Evolutionary conservation across 2,329 filamentous ascomycete genomes (phyloP).

Genomic region (Thelonectria olida): DNA sequence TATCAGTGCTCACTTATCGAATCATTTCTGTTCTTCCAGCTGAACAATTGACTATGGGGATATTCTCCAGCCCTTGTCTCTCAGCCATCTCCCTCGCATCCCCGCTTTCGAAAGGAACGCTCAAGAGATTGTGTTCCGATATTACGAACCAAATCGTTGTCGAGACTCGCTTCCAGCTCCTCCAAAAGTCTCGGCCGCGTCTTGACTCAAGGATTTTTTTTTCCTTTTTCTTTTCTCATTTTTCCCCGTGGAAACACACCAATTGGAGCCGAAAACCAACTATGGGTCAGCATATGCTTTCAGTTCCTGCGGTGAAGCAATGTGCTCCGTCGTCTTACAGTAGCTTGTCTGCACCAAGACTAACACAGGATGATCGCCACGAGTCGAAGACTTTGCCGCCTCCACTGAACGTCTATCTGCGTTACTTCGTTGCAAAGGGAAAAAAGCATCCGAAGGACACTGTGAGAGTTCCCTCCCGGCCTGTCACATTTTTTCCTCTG

Average conservation of each 20-base stretch:
- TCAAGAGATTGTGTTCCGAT: too few species aligned
- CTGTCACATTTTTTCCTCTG: neutral
- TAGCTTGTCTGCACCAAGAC: conserved; percentile 10
- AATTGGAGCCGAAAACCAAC: neutral
- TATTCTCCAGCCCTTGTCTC: neutral
- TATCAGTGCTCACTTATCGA: neutral
- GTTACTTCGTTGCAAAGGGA: neutral
- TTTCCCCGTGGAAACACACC: too few species aligned
- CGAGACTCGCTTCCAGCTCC: neutral
- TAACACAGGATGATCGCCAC: conserved; percentile 7
- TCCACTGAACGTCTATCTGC: conserved; percentile 7
- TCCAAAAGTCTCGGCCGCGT: neutral
- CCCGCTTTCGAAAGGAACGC: conserved; percentile 4
- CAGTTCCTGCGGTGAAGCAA: conserved; percentile 3
- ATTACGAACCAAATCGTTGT: neutral
- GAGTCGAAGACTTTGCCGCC: neutral
- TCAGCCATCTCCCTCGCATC: conserved; percentile 1
- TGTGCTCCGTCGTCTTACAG: conserved; percentile 14
- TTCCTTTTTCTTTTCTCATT: neutral
- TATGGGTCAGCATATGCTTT: neutral
- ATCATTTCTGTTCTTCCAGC: conserved; percentile 13
- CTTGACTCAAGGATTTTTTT: neutral
- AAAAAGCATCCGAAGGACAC: neutral
- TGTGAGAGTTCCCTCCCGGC: neutral
- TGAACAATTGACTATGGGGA: conserved; percentile 10